Evolutionary conservation across 169 alveolate genomes (phyloP).

Genomic region (Babesia caballi): DNA sequence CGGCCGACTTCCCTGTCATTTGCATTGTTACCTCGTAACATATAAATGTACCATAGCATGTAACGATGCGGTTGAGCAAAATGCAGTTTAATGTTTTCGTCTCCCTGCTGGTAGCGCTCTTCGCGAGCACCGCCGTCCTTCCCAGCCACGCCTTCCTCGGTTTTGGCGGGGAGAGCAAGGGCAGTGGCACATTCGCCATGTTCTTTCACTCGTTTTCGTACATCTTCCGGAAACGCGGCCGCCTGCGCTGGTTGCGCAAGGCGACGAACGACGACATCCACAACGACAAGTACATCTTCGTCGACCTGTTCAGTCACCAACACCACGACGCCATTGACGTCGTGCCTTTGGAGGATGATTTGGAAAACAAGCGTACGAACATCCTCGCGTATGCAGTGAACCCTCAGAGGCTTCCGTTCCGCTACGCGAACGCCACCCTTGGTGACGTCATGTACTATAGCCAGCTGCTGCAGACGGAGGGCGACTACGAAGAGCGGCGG

Average conservation of each 20-base stretch:
- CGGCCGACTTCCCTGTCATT: too few relatives aligned
- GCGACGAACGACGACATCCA: conserved; percentile 58
- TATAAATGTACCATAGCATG: not conserved
- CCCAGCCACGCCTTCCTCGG: not conserved
- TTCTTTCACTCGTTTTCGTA: conserved; percentile 11
- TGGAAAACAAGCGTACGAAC: conserved; percentile 18
- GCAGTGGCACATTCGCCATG: not conserved
- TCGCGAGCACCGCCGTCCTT: not conserved
- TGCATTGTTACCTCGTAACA: too few relatives aligned
- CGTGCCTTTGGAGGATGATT: conserved; percentile 17
- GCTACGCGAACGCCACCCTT: conserved; percentile 9
- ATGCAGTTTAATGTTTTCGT: not conserved
- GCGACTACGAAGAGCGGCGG: conserved; percentile 13
- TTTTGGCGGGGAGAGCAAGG: not conserved
- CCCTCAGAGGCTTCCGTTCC: not conserved
- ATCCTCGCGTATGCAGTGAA: conserved; percentile 21
- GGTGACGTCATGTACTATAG: conserved; percentile 44
- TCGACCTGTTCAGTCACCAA: conserved; percentile 42
- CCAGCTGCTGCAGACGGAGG: conserved; percentile 31
- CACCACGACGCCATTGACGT: conserved; percentile 37
- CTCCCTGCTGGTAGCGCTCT: not conserved
- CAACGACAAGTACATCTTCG: conserved; percentile 19
- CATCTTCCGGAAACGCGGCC: not conserved
- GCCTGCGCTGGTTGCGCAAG: not conserved
- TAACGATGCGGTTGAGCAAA: not conserved